Evolutionary conservation across 768 basidiomycete species (phyloP).

Genomic region (Phylloporus scabripes): DNA sequence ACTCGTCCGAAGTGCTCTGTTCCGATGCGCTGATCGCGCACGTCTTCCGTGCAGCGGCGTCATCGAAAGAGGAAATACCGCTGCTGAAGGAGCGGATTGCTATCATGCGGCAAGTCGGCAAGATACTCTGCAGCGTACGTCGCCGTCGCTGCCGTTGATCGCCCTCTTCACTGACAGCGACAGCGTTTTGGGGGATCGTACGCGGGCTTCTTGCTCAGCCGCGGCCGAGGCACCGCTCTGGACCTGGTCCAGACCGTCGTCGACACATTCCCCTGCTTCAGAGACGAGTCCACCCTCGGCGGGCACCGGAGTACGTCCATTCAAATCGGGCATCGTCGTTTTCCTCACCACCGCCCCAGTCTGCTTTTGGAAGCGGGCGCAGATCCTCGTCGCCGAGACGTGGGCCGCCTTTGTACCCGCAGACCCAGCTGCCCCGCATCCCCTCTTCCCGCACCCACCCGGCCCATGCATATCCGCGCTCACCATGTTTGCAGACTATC

Average conservation of each 20-base stretch:
- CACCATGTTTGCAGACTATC: slow-evolving; percentile 94
- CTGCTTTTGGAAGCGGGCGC: slow-evolving; percentile 84
- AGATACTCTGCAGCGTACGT: slow-evolving; percentile 62
- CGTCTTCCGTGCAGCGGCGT: slow-evolving; percentile 58
- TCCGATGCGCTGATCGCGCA: slow-evolving; percentile 64
- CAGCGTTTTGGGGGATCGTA: slow-evolving; percentile 71
- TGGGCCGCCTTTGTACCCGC: slow-evolving; percentile 89
- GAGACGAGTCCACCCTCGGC: slow-evolving; percentile 58
- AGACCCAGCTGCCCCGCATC: slow-evolving; percentile 45
- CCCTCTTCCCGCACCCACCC: slow-evolving; percentile 55
- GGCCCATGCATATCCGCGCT: slow-evolving; percentile 53
- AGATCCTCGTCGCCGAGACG: slow-evolving; percentile 85
- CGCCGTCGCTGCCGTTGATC: slow-evolving; percentile 7
- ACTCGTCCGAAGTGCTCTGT: slow-evolving; percentile 62
- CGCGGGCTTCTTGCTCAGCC: slow-evolving; percentile 52
- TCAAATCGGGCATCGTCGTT: background rate
- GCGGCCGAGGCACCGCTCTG: slow-evolving; percentile 59
- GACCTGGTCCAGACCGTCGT: slow-evolving; percentile 68
- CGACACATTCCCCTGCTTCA: slow-evolving; percentile 68
- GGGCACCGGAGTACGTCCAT: slow-evolving; percentile 49
- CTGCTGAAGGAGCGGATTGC: slow-evolving; percentile 64
- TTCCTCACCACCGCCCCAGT: slow-evolving; percentile 39
- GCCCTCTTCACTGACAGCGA: slow-evolving; percentile 2
- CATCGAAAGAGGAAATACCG: slow-evolving; percentile 61
- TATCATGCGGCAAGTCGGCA: slow-evolving; percentile 75